phyloP scores from a whole-genome alignment of 305 asterid genomes.

The Fraxinus paxiana region DNA sequence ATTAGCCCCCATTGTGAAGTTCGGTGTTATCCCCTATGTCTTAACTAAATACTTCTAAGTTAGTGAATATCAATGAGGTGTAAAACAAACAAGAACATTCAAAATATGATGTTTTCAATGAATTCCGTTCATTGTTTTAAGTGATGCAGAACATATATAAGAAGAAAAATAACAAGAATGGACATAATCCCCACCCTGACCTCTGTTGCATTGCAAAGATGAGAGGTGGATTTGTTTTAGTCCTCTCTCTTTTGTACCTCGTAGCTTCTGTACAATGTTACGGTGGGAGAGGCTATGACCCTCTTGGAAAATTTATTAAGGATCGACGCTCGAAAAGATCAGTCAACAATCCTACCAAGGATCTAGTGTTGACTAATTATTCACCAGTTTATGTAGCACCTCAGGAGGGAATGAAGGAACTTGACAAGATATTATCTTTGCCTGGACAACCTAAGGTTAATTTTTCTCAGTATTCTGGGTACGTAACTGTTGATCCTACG shows the following conservation, averaged over 20 bases:
- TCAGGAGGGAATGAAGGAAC: slow-evolving; percentile 42
- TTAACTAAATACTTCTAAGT: neutral
- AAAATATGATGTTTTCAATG: neutral
- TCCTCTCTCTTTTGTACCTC: slow-evolving; percentile 23
- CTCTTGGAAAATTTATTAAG: slow-evolving; percentile 17
- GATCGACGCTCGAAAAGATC: slow-evolving; percentile 9
- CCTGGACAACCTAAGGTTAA: slow-evolving; percentile 56
- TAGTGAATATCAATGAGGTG: slow-evolving; percentile 2
- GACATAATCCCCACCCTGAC: neutral
- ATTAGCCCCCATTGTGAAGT: neutral
- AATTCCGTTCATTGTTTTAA: neutral
- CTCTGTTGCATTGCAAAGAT: slow-evolving; percentile 12
- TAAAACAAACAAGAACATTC: neutral
- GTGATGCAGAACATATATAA: neutral
- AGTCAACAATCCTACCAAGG: neutral
- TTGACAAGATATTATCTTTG: slow-evolving; percentile 34
- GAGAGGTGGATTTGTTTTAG: slow-evolving; percentile 17
- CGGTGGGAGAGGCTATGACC: slow-evolving; percentile 25
- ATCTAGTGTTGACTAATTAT: slow-evolving; percentile 1
- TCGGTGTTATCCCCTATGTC: neutral
- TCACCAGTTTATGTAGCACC: slow-evolving; percentile 29
- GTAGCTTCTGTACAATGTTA: slow-evolving; percentile 27
- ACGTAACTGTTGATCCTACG: slow-evolving; percentile 45
- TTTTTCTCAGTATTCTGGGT: slow-evolving; percentile 54
- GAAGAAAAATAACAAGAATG: neutral